These are phyloP conservation scores for Viola odorata DNA, from an alignment of 345 rosid species.

Conservation along the genomic window DNA sequence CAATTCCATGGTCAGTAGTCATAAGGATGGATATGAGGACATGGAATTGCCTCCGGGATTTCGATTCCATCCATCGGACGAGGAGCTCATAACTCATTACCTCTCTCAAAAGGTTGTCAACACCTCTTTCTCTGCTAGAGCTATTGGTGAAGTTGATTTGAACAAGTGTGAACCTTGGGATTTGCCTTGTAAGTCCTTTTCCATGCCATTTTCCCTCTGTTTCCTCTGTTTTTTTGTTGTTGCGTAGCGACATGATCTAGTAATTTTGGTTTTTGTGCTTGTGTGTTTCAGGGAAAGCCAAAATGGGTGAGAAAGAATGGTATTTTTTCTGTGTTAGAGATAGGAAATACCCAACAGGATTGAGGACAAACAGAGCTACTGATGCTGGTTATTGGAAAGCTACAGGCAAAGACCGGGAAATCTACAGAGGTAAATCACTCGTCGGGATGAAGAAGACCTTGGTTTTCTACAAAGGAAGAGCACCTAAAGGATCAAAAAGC, in stretches of 20 bases:
- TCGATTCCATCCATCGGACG: conserved; percentile 58
- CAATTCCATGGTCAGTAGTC: not conserved
- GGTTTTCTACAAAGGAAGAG: conserved; percentile 23
- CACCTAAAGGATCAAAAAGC: conserved; percentile 16
- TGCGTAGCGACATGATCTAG: not conserved
- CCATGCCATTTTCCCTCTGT: not conserved
- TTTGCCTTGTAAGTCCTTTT: conserved; percentile 43
- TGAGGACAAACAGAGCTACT: conserved; percentile 23
- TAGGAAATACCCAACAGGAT: conserved; percentile 73
- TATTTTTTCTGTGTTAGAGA: conserved; percentile 73
- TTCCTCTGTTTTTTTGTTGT: not conserved
- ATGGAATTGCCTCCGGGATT: conserved; percentile 59
- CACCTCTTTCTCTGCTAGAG: conserved; percentile 35
- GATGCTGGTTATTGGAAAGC: conserved; percentile 22
- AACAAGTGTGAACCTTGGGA: conserved; percentile 72
- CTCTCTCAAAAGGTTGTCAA: conserved; percentile 39
- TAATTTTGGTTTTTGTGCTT: not conserved
- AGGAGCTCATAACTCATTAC: conserved; percentile 56
- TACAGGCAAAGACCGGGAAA: conserved; percentile 21
- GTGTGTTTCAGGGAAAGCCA: conserved; percentile 15
- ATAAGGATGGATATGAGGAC: conserved; percentile 11
- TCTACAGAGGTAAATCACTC: conserved; percentile 13
- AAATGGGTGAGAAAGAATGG: conserved; percentile 51
- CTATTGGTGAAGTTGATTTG: conserved; percentile 60
- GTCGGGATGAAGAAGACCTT: conserved; percentile 25